Conservation (phyloP, 2,329 filamentous ascomycete species). For the Aspergillus fructus region DNA sequence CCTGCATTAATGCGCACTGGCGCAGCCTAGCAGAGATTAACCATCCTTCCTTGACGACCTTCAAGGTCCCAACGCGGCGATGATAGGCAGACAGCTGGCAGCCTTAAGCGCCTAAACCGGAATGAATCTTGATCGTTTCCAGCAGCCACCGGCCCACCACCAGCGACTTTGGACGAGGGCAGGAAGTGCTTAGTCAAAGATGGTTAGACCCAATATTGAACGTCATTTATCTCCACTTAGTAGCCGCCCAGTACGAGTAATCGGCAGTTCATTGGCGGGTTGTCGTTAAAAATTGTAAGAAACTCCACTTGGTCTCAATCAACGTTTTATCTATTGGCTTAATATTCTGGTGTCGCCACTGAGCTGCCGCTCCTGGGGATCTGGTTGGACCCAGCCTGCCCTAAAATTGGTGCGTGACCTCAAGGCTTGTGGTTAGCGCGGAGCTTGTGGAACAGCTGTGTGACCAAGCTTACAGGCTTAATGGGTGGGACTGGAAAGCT, state of each 20-base stretch:
- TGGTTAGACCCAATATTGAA: slow-evolving; percentile 15
- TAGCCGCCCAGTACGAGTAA: slow-evolving; percentile 12
- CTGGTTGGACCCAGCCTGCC: slow-evolving; percentile 20
- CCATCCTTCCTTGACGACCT: slow-evolving; percentile 1
- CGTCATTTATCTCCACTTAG: slow-evolving; percentile 17
- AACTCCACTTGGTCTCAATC: slow-evolving; percentile 6
- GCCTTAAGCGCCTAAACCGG: slow-evolving; percentile 5
- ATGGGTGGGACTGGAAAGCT: neutral
- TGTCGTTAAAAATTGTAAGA: slow-evolving; percentile 7
- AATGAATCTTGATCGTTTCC: slow-evolving; percentile 5
- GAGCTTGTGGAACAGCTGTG: slow-evolving; percentile 10
- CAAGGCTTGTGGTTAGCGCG: slow-evolving; percentile 10
- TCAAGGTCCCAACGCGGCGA: neutral
- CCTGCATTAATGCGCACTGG: slow-evolving; percentile 8
- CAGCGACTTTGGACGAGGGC: slow-evolving; percentile 11
- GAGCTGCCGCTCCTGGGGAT: slow-evolving; percentile 13
- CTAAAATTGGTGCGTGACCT: slow-evolving; percentile 25
- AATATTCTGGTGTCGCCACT: slow-evolving; percentile 19
- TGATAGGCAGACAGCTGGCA: slow-evolving; percentile 7
- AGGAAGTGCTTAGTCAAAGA: slow-evolving; percentile 7
- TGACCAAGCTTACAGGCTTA: slow-evolving; percentile 14
- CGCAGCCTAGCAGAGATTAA: slow-evolving; percentile 6
- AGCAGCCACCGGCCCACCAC: slow-evolving; percentile 2
- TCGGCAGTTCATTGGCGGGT: slow-evolving; percentile 9
- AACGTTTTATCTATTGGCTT: slow-evolving; percentile 13